Conservation (phyloP, 805 yeast genomes). For the Candida ortonii region DNA sequence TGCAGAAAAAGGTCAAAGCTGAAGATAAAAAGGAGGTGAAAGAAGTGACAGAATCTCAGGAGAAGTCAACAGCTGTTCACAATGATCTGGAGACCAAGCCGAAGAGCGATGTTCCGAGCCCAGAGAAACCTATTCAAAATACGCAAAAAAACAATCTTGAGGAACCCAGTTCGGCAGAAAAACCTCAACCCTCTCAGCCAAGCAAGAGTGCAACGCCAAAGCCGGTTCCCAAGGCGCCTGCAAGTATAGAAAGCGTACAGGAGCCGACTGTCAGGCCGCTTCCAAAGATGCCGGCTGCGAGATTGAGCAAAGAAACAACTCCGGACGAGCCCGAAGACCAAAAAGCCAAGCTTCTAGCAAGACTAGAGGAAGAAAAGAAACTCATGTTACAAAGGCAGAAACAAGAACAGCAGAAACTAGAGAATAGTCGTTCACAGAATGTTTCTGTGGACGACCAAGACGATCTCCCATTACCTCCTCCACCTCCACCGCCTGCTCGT, state of each 20-base stretch:
- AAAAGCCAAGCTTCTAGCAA: constrained; percentile 10
- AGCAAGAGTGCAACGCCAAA: neutral
- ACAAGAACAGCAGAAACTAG: constrained; percentile 4
- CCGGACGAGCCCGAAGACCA: constrained; percentile 1
- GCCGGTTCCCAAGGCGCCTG: neutral
- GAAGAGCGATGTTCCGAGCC: no score
- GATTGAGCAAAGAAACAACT: neutral
- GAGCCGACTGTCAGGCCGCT: no score
- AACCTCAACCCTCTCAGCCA: neutral
- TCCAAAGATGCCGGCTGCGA: no score
- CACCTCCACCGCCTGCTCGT: constrained; percentile 17
- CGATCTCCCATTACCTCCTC: no score
- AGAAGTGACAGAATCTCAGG: no score
- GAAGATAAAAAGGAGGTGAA: constrained; percentile 1
- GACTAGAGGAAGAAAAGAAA: constrained; percentile 17
- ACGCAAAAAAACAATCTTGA: no score
- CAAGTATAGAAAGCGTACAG: no score
- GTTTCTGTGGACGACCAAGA: no score
- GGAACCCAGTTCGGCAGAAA: neutral
- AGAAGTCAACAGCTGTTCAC: no score
- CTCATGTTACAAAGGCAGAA: constrained; percentile 13
- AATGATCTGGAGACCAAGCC: no score
- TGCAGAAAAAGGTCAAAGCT: constrained; percentile 18
- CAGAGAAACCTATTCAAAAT: no score
- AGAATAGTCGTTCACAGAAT: no score